Evolutionary conservation across 2,329 filamentous ascomycete genomes (phyloP).

Genomic region (Biscogniauxia sp.): DNA sequence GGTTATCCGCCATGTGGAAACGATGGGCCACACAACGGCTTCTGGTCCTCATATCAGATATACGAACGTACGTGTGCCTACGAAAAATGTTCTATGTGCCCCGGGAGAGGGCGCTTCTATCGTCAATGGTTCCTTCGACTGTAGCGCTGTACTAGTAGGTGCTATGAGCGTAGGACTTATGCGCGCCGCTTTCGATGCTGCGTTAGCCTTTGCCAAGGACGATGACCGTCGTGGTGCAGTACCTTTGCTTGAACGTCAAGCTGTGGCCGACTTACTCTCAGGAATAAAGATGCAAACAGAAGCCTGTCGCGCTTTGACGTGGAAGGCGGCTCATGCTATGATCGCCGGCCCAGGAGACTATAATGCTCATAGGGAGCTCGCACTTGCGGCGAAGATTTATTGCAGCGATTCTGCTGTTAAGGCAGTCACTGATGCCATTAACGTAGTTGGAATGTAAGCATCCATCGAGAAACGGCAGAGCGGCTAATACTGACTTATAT

Average conservation of each 20-base stretch:
- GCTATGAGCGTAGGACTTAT: conserved; percentile 54
- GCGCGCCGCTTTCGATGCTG: conserved; percentile 51
- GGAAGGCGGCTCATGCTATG: conserved; percentile 48
- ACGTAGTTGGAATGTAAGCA: conserved; percentile 48
- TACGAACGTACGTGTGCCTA: conserved; percentile 46
- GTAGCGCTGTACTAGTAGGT: conserved; percentile 47
- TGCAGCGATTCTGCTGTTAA: conserved; percentile 49
- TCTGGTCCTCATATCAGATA: conserved; percentile 50
- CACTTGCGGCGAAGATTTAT: conserved; percentile 50
- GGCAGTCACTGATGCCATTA: conserved; percentile 48
- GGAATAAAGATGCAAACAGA: conserved; percentile 52
- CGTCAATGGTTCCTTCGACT: conserved; percentile 42
- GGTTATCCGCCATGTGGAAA: conserved; percentile 44
- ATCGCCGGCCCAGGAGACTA: conserved; percentile 41
- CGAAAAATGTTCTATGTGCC: conserved; percentile 43
- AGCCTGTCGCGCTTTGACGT: conserved; percentile 47
- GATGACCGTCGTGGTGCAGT: conserved; percentile 45
- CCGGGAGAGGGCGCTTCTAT: conserved; percentile 43
- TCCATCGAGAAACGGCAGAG: too few species aligned
- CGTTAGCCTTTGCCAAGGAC: conserved; percentile 46
- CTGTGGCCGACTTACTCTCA: conserved; percentile 50
- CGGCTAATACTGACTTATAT: not conserved
- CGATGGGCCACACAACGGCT: conserved; percentile 45
- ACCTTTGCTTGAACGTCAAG: conserved; percentile 46
- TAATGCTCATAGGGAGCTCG: conserved; percentile 41